These are phyloP conservation scores for Cordyceps pruinosa DNA, from an alignment of 2,329 filamentous ascomycete genomes.

Conservation along the genomic window DNA sequence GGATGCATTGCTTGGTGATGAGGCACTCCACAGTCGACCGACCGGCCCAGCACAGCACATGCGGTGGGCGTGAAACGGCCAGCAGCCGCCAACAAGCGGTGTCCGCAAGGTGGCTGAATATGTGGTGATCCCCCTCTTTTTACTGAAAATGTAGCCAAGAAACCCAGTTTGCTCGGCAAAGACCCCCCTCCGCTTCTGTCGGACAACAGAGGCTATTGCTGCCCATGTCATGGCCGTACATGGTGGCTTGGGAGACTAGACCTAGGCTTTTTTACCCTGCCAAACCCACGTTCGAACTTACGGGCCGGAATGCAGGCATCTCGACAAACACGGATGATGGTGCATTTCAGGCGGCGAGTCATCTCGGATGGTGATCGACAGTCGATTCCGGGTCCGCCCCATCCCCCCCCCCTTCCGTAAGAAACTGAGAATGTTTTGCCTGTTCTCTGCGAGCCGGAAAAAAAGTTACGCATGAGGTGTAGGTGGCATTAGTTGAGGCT, in stretches of 20 bases:
- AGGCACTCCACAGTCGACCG: no score
- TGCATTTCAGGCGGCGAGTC: background rate
- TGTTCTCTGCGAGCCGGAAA: background rate
- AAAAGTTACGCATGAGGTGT: background rate
- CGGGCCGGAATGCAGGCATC: background rate
- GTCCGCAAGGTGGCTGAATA: background rate
- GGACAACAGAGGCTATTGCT: background rate
- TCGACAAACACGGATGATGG: background rate
- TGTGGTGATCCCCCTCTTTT: background rate
- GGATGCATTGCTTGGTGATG: no score
- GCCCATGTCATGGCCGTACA: background rate
- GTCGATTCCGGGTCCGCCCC: background rate
- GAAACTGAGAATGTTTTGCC: background rate
- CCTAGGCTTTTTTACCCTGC: no score
- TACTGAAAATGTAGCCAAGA: background rate
- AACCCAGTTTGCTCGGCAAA: background rate
- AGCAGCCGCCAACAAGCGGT: slow-evolving; percentile 7
- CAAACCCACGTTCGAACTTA: background rate
- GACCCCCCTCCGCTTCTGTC: background rate
- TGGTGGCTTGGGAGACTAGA: background rate
- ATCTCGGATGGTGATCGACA: background rate
- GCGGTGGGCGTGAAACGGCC: background rate
- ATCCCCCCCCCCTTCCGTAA: background rate
- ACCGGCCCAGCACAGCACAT: background rate
- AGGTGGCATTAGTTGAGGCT: no score